Evolutionary conservation across 2,329 filamentous ascomycete species (phyloP), one percentile per base, ranked within the genome.

Genomic region (Colletotrichum salicis): DNA sequence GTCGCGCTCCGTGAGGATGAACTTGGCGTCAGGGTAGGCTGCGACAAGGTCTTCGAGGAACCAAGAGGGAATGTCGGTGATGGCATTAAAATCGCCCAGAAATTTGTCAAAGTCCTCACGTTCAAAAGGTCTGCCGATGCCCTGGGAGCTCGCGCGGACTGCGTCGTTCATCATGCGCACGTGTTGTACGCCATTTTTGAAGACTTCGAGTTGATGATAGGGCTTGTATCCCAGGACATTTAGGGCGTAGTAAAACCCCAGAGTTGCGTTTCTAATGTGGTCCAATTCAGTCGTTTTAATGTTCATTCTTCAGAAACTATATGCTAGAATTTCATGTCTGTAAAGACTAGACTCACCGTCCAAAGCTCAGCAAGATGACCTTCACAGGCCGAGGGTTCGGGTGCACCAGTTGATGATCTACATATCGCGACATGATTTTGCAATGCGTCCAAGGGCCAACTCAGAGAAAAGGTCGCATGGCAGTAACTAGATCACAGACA

Each of bases 71-170:
- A 67, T 31, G 31, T 67, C 63, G 35, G 67, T 57, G 57, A 67
- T 19, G 54, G 56, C 82, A 71, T 82, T 80, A 60, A 81, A 82
- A 51, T 80, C 76, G 45, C 79, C 79, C 35, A 82, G 78, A 80
- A 80, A 83, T 72, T 82, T 83, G 70, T 83, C 81, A 64, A 82
- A 84, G 41, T 83, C 82, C 29, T 74, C 75, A 27, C 79, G 78
- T 52, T 76, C 77, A 61, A 82, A 82, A 11, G 75, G 78, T 45
- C 77, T 77, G 22, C 75, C 78, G 6, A 74, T 51, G 70, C 76
- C 77, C 35, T 74, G 70, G 19, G 76, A 74, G 31, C 81, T 78
- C 13, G 79, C 79, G 0, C 70, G 70, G 5, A 81, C 63, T 5
- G 78, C 80, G n/a, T 83, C 80, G 2, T 73, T 70, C 56, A 81